phyloP scores from a whole-genome alignment of 2,329 filamentous ascomycete species.

The Elsinoe arachidis region DNA sequence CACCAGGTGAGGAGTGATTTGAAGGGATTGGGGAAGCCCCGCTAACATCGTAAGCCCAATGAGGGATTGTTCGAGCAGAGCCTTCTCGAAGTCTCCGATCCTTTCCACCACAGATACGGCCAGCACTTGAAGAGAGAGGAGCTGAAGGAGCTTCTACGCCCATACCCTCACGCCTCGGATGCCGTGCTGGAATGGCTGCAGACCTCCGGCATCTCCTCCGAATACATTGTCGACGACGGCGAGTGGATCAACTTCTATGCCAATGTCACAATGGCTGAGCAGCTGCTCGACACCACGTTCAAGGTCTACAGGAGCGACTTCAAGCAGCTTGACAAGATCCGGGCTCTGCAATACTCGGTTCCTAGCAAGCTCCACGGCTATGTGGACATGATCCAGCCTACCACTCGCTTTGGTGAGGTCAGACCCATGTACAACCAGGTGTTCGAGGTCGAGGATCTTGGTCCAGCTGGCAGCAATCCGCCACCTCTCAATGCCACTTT shows the following conservation, averaged over 20 bases:
- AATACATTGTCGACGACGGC: constrained; percentile 42
- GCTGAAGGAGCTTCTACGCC: constrained; percentile 46
- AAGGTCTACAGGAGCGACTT: constrained; percentile 43
- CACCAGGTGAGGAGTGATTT: neutral
- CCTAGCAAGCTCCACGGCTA: constrained; percentile 46
- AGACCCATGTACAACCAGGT: constrained; percentile 36
- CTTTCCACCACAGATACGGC: constrained; percentile 51
- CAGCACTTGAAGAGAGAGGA: constrained; percentile 54
- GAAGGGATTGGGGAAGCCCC: too few relatives aligned
- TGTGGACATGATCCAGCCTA: constrained; percentile 51
- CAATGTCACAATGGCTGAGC: constrained; percentile 44
- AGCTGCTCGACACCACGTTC: constrained; percentile 48
- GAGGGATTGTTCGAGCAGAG: constrained; percentile 42
- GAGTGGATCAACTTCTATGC: constrained; percentile 56
- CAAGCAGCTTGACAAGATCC: constrained; percentile 37
- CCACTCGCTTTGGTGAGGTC: constrained; percentile 47
- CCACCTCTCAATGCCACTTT: constrained; percentile 23
- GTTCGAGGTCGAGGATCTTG: constrained; percentile 10
- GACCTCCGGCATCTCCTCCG: constrained; percentile 38
- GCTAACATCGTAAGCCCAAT: neutral
- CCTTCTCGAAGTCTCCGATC: constrained; percentile 54
- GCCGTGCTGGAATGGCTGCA: constrained; percentile 50
- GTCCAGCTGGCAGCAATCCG: neutral
- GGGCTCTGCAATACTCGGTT: constrained; percentile 53
- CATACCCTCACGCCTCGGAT: constrained; percentile 39